These are phyloP conservation scores for Blepharisma undulans DNA, from an alignment of 169 alveolate genomes.

Conservation along the genomic window DNA sequence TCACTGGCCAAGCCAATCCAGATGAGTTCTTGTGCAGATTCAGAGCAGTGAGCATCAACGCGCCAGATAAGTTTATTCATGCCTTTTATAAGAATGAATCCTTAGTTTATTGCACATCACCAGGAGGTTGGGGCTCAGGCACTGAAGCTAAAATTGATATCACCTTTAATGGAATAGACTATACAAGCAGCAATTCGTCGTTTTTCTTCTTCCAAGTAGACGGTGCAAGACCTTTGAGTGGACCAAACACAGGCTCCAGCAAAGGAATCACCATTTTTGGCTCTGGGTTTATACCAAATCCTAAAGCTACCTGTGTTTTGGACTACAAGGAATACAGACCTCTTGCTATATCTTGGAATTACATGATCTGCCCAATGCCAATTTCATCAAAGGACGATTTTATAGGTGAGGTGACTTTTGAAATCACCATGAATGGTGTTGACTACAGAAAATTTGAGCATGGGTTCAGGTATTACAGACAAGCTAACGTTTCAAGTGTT, in stretches of 20 bases:
- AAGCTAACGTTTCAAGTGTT: conserved; percentile 64
- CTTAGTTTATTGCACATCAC: conserved; percentile 73
- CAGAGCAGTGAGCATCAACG: conserved; percentile 57
- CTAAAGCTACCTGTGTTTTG: conserved; percentile 61
- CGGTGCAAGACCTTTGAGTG: conserved; percentile 68
- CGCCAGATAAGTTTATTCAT: conserved; percentile 58
- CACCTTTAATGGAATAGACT: conserved; percentile 78
- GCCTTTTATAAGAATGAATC: conserved; percentile 59
- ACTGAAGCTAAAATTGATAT: conserved; percentile 70
- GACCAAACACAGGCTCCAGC: conserved; percentile 76
- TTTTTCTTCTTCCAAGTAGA: conserved; percentile 73
- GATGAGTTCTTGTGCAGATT: conserved; percentile 76
- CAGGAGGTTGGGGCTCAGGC: conserved; percentile 83
- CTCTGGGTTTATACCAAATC: conserved; percentile 66
- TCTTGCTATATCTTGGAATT: conserved; percentile 45
- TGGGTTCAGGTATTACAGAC: conserved; percentile 80
- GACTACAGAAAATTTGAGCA: conserved; percentile 66
- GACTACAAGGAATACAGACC: conserved; percentile 60
- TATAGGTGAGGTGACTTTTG: conserved; percentile 76
- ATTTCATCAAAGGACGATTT: conserved; percentile 46
- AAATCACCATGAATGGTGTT: conserved; percentile 67
- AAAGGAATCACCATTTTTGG: conserved; percentile 71
- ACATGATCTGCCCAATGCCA: conserved; percentile 67
- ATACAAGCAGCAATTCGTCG: conserved; percentile 55
- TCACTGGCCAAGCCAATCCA: conserved; percentile 67